Base-by-base conservation (phyloP, 768 basidiomycete genomes). In the Leccinum uliginosum region DNA sequence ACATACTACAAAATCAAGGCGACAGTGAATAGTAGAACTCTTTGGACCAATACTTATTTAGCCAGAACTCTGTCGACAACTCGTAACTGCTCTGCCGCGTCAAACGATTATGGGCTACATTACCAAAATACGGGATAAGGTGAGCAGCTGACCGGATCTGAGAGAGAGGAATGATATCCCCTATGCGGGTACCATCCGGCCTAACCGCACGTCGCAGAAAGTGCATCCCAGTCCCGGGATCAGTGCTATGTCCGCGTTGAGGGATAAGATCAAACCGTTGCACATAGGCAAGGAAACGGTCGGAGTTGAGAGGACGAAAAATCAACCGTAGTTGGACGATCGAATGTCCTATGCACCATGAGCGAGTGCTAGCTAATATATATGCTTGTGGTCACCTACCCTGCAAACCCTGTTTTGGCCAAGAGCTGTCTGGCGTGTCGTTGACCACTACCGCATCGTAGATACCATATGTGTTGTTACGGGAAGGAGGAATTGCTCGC, bases 1-100 rank as follows among this genome's bases (percentile, higher is more conserved):
- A 43, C 40, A n/a, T n/a, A n/a, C n/a, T n/a, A n/a, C n/a, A n/a
- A 43, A 19, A 43, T 19, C 19, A 43, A 35, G 19, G 40, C 9
- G 40, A 43, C 11, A 43, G 11, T 11, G 40, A 8, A 3, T 53
- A 53, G 10, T 46, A 53, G 5, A 57, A 52, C 8, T 52, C 45
- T 11, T 56, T 56, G 1, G 27, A 52, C 50, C 56, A 57, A 34
- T 49, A 52, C 9, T 32, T 52, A 15, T 52, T 52, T 9, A 52
- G 21, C 51, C 50, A 51, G 46, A 47, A 26, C 3, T 43, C 40
- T 21, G 40, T 43, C n/a, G 17, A 43, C 19, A 43, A 21, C 19
- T 43, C 40, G 5, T 43, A 43, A 21, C 40, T 43, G 10, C 3
- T 43, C 6, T 21, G 19, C 1, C 3, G 40, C 19, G 17, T 43